phyloP scores from a whole-genome alignment of 208 protist genomes.

The Trypanosoma cruzi region DNA sequence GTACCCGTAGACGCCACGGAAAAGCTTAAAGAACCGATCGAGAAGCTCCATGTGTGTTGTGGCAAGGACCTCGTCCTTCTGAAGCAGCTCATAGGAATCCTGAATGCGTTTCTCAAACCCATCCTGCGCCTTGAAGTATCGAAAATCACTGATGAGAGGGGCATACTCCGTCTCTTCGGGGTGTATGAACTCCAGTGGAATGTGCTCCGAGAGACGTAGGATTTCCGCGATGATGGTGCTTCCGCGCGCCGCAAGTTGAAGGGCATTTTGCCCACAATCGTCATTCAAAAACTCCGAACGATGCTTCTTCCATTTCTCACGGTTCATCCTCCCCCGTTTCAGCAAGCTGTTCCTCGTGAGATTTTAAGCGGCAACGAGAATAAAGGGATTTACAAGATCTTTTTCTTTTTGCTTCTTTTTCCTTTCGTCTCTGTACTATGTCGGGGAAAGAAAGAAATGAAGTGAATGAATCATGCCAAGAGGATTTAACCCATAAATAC shows the following conservation, averaged over 20 bases:
- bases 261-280: conserved; percentile 91
- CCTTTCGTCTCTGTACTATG: background rate
- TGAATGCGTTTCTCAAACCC: conserved; percentile 83
- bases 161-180: conserved; percentile 65
- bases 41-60: conserved; percentile 96
- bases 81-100: conserved; percentile 49
- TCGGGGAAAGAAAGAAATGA: too few relatives aligned
- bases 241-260: conserved; percentile 91
- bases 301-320: conserved; percentile 26
- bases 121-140: conserved; percentile 87
- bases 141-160: conserved; percentile 94
- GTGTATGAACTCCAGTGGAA: conserved; percentile 87
- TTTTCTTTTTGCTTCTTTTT: background rate
- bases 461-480: too few relatives aligned
- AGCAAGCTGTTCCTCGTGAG: too few relatives aligned
- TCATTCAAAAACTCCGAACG: conserved; percentile 84
- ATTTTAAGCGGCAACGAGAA: background rate
- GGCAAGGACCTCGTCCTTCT: conserved; percentile 78
- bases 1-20: conserved; percentile 97
- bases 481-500: too few relatives aligned
- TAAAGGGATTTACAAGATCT: background rate
- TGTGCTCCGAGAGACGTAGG: conserved; percentile 87
- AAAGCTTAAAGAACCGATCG: conserved; percentile 96
- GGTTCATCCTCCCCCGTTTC: conserved; percentile 12
- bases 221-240: conserved; percentile 95